phyloP scores from a whole-genome alignment of 2,329 filamentous ascomycete species.

The Chaetomium globosum region DNA sequence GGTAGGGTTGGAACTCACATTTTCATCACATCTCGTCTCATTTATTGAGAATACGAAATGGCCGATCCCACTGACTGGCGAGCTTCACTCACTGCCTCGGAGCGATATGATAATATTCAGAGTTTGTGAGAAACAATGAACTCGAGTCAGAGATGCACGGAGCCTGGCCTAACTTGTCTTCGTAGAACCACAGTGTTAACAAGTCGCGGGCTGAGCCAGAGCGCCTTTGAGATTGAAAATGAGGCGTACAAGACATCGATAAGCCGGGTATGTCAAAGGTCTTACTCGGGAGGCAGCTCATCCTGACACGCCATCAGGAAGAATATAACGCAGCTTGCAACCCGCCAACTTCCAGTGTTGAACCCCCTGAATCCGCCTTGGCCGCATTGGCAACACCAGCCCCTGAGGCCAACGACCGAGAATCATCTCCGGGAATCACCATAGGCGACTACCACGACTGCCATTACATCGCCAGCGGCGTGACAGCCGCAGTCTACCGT shows the following conservation, averaged over 20 bases:
- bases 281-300: too few species aligned
- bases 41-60: constrained; percentile 23
- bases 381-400: neutral
- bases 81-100: constrained; percentile 56
- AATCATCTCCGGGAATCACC: constrained; percentile 43
- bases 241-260: constrained; percentile 61
- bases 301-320: constrained; percentile 50
- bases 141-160: neutral
- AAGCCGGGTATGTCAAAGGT: constrained; percentile 60
- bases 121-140: constrained; percentile 57
- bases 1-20: neutral
- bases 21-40: neutral
- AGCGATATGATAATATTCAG: constrained; percentile 65
- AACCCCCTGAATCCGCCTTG: constrained; percentile 1
- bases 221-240: constrained; percentile 68
- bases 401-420: neutral
- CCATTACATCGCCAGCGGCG: constrained; percentile 62
- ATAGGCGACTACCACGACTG: constrained; percentile 61
- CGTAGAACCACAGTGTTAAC: constrained; percentile 31
- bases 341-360: constrained; percentile 17
- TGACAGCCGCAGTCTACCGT: constrained; percentile 83
- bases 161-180: neutral
- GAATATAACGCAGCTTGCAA: constrained; percentile 57
- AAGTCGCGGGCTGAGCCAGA: constrained; percentile 39
- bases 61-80: constrained; percentile 50